Evolutionary conservation across 495 filamentous ascomycete species (phyloP).

Genomic region (Hypomontagnella submonticulosa): DNA sequence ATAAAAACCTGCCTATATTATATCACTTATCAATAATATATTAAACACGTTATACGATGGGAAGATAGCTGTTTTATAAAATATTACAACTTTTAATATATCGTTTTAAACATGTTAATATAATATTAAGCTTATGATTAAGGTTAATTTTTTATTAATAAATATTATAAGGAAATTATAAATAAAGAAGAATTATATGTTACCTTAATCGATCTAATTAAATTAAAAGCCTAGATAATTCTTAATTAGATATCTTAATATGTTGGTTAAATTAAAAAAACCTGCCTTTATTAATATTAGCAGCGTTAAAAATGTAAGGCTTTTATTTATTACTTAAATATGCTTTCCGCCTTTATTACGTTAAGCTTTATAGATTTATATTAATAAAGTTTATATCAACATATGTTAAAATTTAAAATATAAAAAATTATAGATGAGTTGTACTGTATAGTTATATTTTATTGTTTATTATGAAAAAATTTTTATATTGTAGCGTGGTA

Average conservation of each 20-base stretch:
- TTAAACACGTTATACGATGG: too few relatives aligned
- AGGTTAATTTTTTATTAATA: too few relatives aligned
- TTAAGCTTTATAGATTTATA: neutral
- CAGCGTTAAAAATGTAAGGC: neutral
- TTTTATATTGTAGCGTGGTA: neutral
- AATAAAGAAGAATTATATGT: too few relatives aligned
- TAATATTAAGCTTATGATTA: too few relatives aligned
- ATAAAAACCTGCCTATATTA: too few relatives aligned
- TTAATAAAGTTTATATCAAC: conserved; percentile 3
- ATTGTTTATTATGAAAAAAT: neutral
- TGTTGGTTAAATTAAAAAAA: neutral
- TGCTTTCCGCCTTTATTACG: neutral
- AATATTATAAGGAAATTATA: too few relatives aligned
- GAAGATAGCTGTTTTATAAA: too few relatives aligned
- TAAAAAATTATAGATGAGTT: neutral
- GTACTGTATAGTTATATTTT: neutral
- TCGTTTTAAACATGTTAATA: too few relatives aligned
- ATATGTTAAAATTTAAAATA: neutral
- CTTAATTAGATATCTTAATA: conserved; percentile 1
- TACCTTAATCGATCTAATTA: too few relatives aligned
- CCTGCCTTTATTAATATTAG: neutral
- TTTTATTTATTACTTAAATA: neutral
- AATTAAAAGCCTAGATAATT: too few relatives aligned
- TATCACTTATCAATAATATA: too few relatives aligned
- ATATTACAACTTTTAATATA: too few relatives aligned